A percentile compares a stretch with the other conserved stretches of the same genome.
Evolutionary conservation across 176 grass and related monocot genomes (phyloP).

Genomic region (Coix lacrymajobi): DNA sequence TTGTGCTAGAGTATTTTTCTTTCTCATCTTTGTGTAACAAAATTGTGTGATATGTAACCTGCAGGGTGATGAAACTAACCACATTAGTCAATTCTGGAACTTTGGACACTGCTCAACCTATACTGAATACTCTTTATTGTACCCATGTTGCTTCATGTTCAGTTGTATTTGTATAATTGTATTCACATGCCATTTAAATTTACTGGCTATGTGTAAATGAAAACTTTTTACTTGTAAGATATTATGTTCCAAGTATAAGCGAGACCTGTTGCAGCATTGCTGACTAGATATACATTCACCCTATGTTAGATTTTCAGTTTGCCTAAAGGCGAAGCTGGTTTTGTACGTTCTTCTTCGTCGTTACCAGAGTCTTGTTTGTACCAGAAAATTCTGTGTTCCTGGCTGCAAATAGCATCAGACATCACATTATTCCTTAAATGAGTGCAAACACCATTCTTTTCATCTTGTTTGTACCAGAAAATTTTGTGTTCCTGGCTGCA

Average conservation of each 20-base stretch:
- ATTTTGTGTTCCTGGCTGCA: background rate
- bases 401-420: background rate
- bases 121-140: background rate
- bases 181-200: conserved; percentile 4
- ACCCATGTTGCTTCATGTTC: conserved; percentile 13
- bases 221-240: background rate
- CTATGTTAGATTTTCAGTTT: background rate
- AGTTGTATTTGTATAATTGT: conserved; percentile 20
- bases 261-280: background rate
- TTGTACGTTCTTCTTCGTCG: background rate
- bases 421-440: background rate
- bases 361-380: background rate
- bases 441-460: background rate
- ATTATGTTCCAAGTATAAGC: conserved; percentile 2
- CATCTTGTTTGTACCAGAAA: background rate
- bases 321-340: background rate
- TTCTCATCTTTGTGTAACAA: background rate
- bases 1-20: background rate
- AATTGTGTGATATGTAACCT: background rate
- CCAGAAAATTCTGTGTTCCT: background rate
- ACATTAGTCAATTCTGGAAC: conserved; percentile 20
- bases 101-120: conserved; percentile 22
- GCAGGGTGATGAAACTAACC: conserved; percentile 36
- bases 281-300: background rate
- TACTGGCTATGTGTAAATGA: conserved; percentile 22